A percentile compares a stretch with the other conserved stretches of the same genome.
These are phyloP conservation scores for Lodderomyces pseudojiufengensis DNA, from an alignment of 1,139 yeast species.

Conservation along the genomic window DNA sequence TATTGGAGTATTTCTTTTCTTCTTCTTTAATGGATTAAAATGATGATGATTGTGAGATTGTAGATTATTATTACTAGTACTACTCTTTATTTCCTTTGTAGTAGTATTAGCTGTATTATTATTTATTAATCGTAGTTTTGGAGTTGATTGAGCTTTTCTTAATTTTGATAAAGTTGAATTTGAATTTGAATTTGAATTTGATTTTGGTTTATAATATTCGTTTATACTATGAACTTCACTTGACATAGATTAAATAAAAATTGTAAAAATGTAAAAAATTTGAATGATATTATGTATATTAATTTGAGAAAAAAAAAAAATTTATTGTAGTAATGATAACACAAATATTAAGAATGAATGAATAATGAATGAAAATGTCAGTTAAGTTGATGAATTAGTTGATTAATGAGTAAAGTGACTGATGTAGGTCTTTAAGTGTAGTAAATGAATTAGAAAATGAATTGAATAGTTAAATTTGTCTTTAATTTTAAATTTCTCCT, in stretches of 20 bases:
- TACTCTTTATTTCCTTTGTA: background rate
- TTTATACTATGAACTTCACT: slow-evolving; percentile 6
- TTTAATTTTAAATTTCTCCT: too few relatives aligned
- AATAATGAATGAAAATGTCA: too few relatives aligned
- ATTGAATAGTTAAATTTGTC: too few relatives aligned
- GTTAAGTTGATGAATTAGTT: too few relatives aligned
- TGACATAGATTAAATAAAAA: slow-evolving; percentile 3
- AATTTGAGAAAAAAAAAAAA: too few relatives aligned
- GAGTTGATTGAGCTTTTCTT: slow-evolving; percentile 11
- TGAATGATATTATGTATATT: too few relatives aligned
- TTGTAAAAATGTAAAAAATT: background rate
- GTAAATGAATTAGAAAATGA: too few relatives aligned
- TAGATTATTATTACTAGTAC: background rate
- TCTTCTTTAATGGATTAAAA: slow-evolving; percentile 1
- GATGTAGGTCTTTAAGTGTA: too few relatives aligned
- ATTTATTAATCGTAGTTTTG: slow-evolving; percentile 7
- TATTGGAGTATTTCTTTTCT: slow-evolving; percentile 1
- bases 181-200: too few relatives aligned
- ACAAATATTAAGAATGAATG: too few relatives aligned
- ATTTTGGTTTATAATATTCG: slow-evolving; percentile 3
- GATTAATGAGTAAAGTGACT: too few relatives aligned
- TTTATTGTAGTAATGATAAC: too few relatives aligned
- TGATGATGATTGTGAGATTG: background rate
- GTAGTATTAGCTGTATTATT: background rate
- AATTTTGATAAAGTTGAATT: slow-evolving; percentile 5